Conservation (phyloP, 2,329 filamentous ascomycete species). For the Scytalidium sp. region DNA sequence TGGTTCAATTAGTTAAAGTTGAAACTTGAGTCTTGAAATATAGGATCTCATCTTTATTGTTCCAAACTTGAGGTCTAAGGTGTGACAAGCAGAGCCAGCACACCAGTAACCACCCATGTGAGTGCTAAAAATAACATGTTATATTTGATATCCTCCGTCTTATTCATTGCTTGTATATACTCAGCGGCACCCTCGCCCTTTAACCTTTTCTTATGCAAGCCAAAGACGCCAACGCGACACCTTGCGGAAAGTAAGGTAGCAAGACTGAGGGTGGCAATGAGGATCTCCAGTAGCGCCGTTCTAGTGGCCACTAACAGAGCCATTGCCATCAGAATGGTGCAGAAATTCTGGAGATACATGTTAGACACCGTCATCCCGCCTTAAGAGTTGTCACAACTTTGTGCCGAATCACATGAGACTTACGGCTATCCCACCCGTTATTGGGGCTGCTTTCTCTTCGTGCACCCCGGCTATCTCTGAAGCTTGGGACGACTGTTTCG, state of each 20-base stretch:
- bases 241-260: constrained; percentile 12
- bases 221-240: constrained; percentile 17
- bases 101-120: constrained; percentile 14
- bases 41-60: too few relatives aligned
- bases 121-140: constrained; percentile 19
- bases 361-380: too few relatives aligned
- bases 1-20: too few relatives aligned
- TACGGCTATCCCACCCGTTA: background rate
- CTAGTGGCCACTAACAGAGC: background rate
- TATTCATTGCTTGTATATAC: constrained; percentile 20
- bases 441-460: background rate
- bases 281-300: background rate
- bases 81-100: constrained; percentile 3
- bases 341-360: background rate
- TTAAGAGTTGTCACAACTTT: background rate
- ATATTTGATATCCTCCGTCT: constrained; percentile 18
- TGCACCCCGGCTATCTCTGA: background rate
- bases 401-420: too few relatives aligned
- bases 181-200: constrained; percentile 16
- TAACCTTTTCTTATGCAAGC: constrained; percentile 17
- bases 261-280: constrained; percentile 11
- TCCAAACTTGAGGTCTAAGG: background rate
- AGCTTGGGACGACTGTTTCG: constrained; percentile 29
- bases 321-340: background rate
- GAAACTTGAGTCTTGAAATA: too few relatives aligned